Conservation (phyloP, 345 rosid species). For the Ceriops tagal region DNA sequence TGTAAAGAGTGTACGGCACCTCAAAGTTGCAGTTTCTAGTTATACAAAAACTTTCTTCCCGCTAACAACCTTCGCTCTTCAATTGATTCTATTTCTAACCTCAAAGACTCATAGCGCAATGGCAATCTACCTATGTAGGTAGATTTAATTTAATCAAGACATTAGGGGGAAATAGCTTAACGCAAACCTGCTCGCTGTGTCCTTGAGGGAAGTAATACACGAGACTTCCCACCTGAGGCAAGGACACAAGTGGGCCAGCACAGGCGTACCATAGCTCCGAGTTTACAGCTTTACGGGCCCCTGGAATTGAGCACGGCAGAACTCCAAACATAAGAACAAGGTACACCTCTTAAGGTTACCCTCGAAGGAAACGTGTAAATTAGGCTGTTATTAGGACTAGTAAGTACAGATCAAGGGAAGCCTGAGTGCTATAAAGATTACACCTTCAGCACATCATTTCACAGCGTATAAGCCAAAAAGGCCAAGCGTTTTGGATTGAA, state of each 20-base stretch:
- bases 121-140: no score
- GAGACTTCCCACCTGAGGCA: slow-evolving; percentile 94
- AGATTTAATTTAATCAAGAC: not conserved
- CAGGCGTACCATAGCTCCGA: slow-evolving; percentile 98
- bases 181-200: slow-evolving; percentile 92
- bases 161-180: slow-evolving; percentile 16
- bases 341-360: slow-evolving; percentile 4
- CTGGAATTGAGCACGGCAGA: slow-evolving; percentile 36
- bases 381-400: not conserved
- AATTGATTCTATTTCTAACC: no score
- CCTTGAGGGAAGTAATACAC: slow-evolving; percentile 98
- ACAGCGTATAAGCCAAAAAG: not conserved
- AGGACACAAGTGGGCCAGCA: slow-evolving; percentile 92
- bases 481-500: slow-evolving; percentile 1
- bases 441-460: slow-evolving; percentile 12
- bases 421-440: slow-evolving; percentile 7
- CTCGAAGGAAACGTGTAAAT: not conserved
- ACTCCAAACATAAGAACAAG: not conserved
- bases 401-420: not conserved
- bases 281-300: slow-evolving; percentile 61
- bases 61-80: no score
- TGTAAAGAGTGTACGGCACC: no score
- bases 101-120: no score
- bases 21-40: no score
- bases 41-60: no score